Evolutionary conservation across 1,284 basidiomycete genomes (phyloP).

Genomic region (Trichosporon ovoides): DNA sequence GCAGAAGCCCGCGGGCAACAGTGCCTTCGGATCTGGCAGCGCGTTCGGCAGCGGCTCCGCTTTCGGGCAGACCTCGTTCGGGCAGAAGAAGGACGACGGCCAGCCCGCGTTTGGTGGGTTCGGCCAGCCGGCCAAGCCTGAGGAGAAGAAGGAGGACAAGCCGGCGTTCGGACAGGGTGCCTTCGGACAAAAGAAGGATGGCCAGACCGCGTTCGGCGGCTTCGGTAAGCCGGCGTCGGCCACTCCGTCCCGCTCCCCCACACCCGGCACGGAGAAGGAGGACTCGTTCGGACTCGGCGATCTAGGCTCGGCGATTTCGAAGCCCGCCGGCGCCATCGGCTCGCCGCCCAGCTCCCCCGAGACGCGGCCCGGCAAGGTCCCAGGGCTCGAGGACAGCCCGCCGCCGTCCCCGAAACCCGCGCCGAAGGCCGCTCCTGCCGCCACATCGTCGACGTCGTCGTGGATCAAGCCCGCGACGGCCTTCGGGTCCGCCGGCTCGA

Average conservation of each 20-base stretch:
- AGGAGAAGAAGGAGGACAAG: slow-evolving; percentile 7
- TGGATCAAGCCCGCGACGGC: slow-evolving; percentile 45
- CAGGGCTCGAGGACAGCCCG: slow-evolving; percentile 16
- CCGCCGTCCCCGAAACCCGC: slow-evolving; percentile 18
- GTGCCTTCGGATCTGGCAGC: slow-evolving; percentile 7
- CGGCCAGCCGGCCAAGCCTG: neutral
- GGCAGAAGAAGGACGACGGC: slow-evolving; percentile 5
- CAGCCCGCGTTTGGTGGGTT: slow-evolving; percentile 10
- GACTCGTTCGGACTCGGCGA: slow-evolving; percentile 40
- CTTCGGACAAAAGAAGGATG: slow-evolving; percentile 1
- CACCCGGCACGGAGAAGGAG: slow-evolving; percentile 13
- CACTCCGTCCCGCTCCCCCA: neutral
- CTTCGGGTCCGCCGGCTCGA: slow-evolving; percentile 27
- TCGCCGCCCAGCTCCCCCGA: slow-evolving; percentile 31
- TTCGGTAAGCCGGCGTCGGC: slow-evolving; percentile 17
- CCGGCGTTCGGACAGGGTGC: slow-evolving; percentile 1
- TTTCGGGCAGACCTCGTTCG: slow-evolving; percentile 7
- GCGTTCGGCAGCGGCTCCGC: slow-evolving; percentile 11
- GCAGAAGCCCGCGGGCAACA: slow-evolving; percentile 4
- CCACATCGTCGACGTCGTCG: slow-evolving; percentile 16
- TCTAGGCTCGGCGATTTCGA: slow-evolving; percentile 29
- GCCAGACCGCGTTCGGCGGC: slow-evolving; percentile 17
- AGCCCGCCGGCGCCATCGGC: slow-evolving; percentile 29
- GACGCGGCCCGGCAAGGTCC: slow-evolving; percentile 11
- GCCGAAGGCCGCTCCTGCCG: slow-evolving; percentile 18